These are phyloP conservation scores for Sphenostylis stenocarpa DNA, from an alignment of 306 rosid species.

Conservation along the genomic window DNA sequence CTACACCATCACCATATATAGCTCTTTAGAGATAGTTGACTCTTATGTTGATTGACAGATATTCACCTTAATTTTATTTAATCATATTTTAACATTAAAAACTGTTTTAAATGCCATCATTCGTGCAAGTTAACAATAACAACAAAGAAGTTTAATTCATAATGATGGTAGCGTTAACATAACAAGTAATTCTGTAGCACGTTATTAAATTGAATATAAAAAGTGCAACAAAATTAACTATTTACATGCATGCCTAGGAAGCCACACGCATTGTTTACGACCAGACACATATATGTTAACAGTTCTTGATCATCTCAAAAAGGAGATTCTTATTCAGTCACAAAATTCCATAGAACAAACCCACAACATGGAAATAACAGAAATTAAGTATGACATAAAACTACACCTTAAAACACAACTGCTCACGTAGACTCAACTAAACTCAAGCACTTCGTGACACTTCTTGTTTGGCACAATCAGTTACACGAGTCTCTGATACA, in stretches of 20 bases:
- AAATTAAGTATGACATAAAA: not conserved
- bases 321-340: conserved; percentile 27
- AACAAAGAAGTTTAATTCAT: too few relatives aligned
- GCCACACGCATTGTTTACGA: not conserved
- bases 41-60: not conserved
- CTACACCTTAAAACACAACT: not conserved
- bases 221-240: not conserved
- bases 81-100: not conserved
- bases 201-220: not conserved
- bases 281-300: not conserved
- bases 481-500: not conserved
- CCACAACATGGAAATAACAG: not conserved
- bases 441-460: not conserved
- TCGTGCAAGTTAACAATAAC: too few relatives aligned
- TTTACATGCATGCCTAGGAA: not conserved
- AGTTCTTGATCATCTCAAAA: not conserved
- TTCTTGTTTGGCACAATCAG: conserved; percentile 20
- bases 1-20: not conserved
- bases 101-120: too few relatives aligned
- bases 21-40: not conserved
- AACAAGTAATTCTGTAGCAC: not conserved
- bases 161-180: not conserved
- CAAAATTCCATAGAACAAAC: not conserved
- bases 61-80: not conserved
- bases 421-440: not conserved